Base-by-base conservation (phyloP, 257 asterid genomes). In the Plectranthus barbatus region DNA sequence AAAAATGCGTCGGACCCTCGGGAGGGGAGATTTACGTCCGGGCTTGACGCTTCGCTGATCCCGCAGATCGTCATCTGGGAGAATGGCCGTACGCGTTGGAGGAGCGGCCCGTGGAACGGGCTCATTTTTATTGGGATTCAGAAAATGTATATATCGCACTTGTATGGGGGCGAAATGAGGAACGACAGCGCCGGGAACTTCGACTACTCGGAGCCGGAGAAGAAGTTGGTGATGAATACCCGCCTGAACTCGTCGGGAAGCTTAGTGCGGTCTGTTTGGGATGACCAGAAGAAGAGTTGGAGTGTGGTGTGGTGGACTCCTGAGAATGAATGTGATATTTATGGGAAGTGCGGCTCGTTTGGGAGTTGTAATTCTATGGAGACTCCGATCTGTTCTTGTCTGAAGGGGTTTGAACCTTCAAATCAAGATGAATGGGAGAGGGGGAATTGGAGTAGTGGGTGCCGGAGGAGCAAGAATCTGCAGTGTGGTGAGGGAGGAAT, bases 111-210 rank as follows among this genome's bases (percentile, higher is more conserved):
- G n/a, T n/a, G n/a, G n/a, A n/a, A n/a, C n/a, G n/a, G n/a, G n/a
- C n/a, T n/a, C n/a, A n/a, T n/a, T n/a, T n/a, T n/a, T n/a, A n/a
- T n/a, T n/a, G n/a, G n/a, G n/a, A n/a, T n/a, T n/a, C n/a, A n/a
- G n/a, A n/a, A n/a, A n/a, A n/a, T n/a, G n/a, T n/a, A 77, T 52
- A 79, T 75, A 19, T 84, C 76, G 4, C 67, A 65, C 34, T 49
- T 36, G 3, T 73, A 67, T n/a, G 83, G 75, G 2, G 64, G 72
- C 61, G 68, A 10, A 1, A 55, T 9, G 17, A 60, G 41, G 17
- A 60, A 60, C 1, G 66, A 60, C 1, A 23, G 42, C 7, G 42
- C 23, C 0, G 66, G 79, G 10, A 62, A 14, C 20, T 21, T 46
- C 51, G 67, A 58, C 47, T 67, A 69, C 71, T 47, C 54, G 4